Evolutionary conservation across 192 early-diverging fungal species (phyloP).

Genomic region (Mortierella hygrophila): DNA sequence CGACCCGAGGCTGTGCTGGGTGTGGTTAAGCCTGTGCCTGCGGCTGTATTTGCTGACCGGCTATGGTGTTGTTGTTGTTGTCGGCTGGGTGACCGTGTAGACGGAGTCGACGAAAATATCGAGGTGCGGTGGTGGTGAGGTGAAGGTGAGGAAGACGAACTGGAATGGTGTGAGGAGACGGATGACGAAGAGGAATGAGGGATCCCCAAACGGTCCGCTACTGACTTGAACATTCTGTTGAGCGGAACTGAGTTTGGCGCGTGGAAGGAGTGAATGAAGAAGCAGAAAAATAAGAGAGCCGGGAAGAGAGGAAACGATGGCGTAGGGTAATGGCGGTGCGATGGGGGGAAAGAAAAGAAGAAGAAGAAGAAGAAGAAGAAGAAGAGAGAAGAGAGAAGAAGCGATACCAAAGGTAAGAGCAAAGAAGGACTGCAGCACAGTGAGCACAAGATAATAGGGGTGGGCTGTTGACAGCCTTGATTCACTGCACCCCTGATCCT

Average conservation of each 20-base stretch:
- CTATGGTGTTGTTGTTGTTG: conserved; percentile 25
- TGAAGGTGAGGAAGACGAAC: conserved; percentile 13
- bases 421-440: background rate
- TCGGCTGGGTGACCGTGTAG: conserved; percentile 24
- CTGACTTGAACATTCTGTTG: conserved; percentile 48
- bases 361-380: background rate
- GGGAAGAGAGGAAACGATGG: background rate
- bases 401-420: background rate
- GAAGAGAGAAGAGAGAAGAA: background rate
- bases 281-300: background rate
- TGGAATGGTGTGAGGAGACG: conserved; percentile 18
- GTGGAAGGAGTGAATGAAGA: background rate
- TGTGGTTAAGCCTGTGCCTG: background rate
- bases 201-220: conserved; percentile 43
- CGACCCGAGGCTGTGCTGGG: background rate
- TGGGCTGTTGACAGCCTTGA: background rate
- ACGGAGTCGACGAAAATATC: conserved; percentile 22
- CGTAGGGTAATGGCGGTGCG: background rate
- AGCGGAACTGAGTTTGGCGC: background rate
- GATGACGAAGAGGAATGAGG: conserved; percentile 41
- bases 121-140: conserved; percentile 13
- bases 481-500: background rate
- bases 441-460: background rate
- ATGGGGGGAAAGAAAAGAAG: background rate
- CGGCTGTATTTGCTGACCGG: background rate